These are phyloP conservation scores for Leishmania major DNA, from an alignment of 208 protist species.

Conservation along the genomic window DNA sequence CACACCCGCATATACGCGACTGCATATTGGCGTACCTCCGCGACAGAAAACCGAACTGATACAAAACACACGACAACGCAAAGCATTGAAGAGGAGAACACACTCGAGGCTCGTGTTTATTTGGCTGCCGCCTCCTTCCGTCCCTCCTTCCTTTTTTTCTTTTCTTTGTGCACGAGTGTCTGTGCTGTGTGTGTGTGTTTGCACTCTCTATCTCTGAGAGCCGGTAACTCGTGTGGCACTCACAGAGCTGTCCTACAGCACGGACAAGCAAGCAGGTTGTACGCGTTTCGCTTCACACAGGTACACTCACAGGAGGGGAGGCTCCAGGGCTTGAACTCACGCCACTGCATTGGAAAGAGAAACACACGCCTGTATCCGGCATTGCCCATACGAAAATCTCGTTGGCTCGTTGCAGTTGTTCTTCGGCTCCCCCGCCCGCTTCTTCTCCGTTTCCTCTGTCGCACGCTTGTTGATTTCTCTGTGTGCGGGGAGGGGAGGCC, in stretches of 20 bases:
- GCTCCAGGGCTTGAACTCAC: not conserved
- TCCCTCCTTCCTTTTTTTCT: not conserved
- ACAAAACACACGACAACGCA: not conserved
- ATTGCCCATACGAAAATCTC: too few species aligned
- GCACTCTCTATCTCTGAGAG: not conserved
- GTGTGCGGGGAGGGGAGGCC: too few species aligned
- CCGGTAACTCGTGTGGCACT: not conserved
- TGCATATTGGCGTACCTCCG: not conserved
- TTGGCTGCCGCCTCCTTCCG: not conserved
- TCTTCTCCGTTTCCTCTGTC: not conserved
- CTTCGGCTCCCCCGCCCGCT: not conserved
- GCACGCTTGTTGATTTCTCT: not conserved
- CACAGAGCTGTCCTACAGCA: not conserved
- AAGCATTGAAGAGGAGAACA: not conserved
- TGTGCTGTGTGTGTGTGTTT: not conserved
- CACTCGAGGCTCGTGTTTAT: not conserved
- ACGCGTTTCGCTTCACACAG: not conserved
- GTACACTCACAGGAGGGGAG: not conserved
- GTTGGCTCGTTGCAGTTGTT: not conserved
- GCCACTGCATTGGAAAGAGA: not conserved
- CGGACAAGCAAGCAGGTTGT: not conserved
- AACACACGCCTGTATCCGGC: not conserved
- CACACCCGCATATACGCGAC: not conserved
- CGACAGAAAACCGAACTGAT: not conserved
- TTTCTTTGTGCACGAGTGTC: not conserved